Evolutionary conservation across 2,329 filamentous ascomycete species (phyloP), one percentile per base, ranked within the genome.

Genomic region (Keithomyces neogunnii): DNA sequence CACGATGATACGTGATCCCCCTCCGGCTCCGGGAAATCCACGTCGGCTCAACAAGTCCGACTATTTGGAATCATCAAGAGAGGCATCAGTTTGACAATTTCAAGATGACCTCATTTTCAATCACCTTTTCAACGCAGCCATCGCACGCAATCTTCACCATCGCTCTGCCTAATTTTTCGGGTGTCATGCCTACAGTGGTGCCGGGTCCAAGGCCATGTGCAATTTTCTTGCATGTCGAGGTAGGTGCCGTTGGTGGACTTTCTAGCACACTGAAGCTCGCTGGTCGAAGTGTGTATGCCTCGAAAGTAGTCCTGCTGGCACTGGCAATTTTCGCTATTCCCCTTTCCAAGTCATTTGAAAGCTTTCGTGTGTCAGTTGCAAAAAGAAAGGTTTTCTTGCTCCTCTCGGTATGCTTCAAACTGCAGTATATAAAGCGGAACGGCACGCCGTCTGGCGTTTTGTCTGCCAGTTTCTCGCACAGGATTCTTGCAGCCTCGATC

Each of bases 401-500:
- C 57, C 62, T 63, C 48, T 68, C 65, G 10, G 64, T 57, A 30
- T 57, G 63, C 53, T 60, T 64, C 48, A 65, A 66, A 60, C 70
- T 73, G 63, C 69, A 71, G 49, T 70, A 71, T 44, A 74, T 58
- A 55, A 74, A 74, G 49, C 66, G 69, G 56, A 75, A 73, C 48
- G 62, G 66, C 29, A 60, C 62, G 11, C 59, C 63, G 3, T 56
- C 51, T 3, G 66, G 61, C 2, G 64, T 56, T 45, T 62, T 59
- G 4, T 62, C 55, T 6, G 63, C 61, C 28, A 73, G 62, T 42
- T 56, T 57, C 2, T 60, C 50, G 45, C 61, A 53, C 54, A 87
- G 81, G 7, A 78, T 76, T 51, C 73, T 74, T 0, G 82, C 84
- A 1, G 81, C 82, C 1, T 75, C 74, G 7, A 86, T 60, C 1